Evolutionary conservation across 305 asterid genomes (phyloP).

Genomic region (Fraxinus greggii): DNA sequence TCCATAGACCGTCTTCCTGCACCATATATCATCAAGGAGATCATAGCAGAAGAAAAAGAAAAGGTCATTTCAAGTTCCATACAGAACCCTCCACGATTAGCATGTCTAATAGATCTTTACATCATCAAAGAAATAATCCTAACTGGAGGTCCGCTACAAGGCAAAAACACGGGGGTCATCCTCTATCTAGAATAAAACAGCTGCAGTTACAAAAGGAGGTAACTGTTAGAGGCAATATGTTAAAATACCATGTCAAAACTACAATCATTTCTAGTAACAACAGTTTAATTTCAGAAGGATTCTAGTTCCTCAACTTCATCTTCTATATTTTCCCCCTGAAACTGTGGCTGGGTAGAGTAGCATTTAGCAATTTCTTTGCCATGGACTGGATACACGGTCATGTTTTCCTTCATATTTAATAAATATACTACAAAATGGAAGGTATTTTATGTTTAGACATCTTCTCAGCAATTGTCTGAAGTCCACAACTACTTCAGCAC

Average conservation of each 20-base stretch:
- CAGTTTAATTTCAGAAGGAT: conserved; percentile 13
- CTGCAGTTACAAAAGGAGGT: conserved; percentile 5
- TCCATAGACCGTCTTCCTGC: neutral
- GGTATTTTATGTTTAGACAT: conserved; percentile 23
- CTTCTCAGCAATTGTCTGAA: conserved; percentile 14
- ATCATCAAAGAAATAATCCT: neutral
- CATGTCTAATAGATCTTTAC: neutral
- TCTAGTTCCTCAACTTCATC: neutral
- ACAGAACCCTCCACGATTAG: neutral
- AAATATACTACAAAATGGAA: conserved; percentile 20
- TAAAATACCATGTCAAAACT: neutral
- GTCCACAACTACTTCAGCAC: conserved; percentile 28
- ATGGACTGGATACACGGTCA: neutral
- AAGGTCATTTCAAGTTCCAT: neutral
- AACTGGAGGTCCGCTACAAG: neutral
- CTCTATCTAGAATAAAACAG: conserved; percentile 3
- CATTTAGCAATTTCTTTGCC: neutral
- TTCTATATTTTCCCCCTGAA: conserved; percentile 21
- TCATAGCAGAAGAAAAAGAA: neutral
- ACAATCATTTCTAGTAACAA: neutral
- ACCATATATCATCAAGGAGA: neutral
- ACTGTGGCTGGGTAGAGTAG: neutral
- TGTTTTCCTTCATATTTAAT: neutral
- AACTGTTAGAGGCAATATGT: neutral
- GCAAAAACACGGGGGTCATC: neutral